These are phyloP conservation scores for Coemansia sp. DNA, from an alignment of 192 early-diverging fungal species.

Conservation along the genomic window DNA sequence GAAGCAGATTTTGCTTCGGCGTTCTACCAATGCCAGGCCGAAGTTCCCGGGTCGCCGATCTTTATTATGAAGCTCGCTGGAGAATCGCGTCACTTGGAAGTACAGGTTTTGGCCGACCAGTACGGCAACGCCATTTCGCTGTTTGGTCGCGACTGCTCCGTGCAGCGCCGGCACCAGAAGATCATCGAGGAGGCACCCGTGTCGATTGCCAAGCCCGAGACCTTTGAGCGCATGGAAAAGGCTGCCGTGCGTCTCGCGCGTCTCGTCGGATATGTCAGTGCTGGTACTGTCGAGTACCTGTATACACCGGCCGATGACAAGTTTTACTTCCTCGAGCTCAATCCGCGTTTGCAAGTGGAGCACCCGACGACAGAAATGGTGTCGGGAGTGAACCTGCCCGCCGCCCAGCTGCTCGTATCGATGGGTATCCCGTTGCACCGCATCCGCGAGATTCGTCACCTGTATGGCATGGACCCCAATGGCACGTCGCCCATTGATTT, in stretches of 20 bases:
- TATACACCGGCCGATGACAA: conserved; percentile 84
- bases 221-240: conserved; percentile 90
- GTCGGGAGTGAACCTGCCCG: conserved; percentile 96
- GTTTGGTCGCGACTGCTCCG: conserved; percentile 98
- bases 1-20: conserved; percentile 69
- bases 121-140: conserved; percentile 98
- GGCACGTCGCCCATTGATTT: conserved; percentile 92
- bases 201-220: conserved; percentile 74
- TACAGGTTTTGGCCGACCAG: conserved; percentile 93
- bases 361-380: conserved; percentile 99
- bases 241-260: conserved; percentile 94
- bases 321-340: conserved; percentile 96
- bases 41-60: conserved; percentile 96
- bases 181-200: conserved; percentile 99
- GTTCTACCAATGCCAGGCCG: conserved; percentile 88
- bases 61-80: conserved; percentile 99
- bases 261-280: conserved; percentile 92
- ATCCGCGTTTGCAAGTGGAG: conserved; percentile 98
- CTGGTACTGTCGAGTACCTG: conserved; percentile 97
- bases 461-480: conserved; percentile 89
- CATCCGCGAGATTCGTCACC: conserved; percentile 93
- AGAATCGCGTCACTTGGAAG: conserved; percentile 94
- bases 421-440: conserved; percentile 98
- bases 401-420: conserved; percentile 96
- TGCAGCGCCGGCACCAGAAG: conserved; percentile 98